Percentiles rank a stretch among this genome's conserved stretches.
These are phyloP conservation scores for Crithidia sp. DNA, from an alignment of 208 protist species.

Conservation along the genomic window DNA sequence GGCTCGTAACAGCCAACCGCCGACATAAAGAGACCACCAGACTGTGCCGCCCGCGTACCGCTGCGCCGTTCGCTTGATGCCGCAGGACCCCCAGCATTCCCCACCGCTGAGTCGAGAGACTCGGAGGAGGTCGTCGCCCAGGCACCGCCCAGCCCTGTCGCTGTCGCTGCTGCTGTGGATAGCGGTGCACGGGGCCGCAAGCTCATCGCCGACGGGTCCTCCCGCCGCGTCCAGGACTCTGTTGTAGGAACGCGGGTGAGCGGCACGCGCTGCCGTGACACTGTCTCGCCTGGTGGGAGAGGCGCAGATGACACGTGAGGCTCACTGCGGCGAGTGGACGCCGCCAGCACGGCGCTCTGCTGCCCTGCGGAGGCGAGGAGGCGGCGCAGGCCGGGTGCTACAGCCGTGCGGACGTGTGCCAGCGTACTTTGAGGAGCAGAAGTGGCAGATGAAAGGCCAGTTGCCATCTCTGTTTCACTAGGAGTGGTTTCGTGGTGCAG, in stretches of 20 bases:
- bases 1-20: conserved; percentile 13
- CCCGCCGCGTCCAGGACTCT: conserved; percentile 14
- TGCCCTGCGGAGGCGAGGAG: conserved; percentile 13
- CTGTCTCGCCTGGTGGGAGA: background rate
- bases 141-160: background rate
- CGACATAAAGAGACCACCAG: background rate
- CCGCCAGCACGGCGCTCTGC: conserved; percentile 13
- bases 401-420: conserved; percentile 1
- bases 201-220: background rate
- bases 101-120: conserved; percentile 6
- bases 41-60: background rate
- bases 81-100: background rate
- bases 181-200: background rate
- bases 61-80: background rate
- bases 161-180: too few relatives aligned
- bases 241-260: conserved; percentile 33
- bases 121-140: conserved; percentile 12
- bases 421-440: too few relatives aligned
- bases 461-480: too few relatives aligned
- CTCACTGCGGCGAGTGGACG: background rate
- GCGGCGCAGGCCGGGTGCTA: conserved; percentile 6
- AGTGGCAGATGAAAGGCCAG: too few relatives aligned
- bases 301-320: background rate
- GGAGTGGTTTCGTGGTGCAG: conserved; percentile 31
- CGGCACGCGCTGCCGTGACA: conserved; percentile 20